Evolutionary conservation across 441 rosid genomes (phyloP).

Genomic region (Arabidopsis lyrata): DNA sequence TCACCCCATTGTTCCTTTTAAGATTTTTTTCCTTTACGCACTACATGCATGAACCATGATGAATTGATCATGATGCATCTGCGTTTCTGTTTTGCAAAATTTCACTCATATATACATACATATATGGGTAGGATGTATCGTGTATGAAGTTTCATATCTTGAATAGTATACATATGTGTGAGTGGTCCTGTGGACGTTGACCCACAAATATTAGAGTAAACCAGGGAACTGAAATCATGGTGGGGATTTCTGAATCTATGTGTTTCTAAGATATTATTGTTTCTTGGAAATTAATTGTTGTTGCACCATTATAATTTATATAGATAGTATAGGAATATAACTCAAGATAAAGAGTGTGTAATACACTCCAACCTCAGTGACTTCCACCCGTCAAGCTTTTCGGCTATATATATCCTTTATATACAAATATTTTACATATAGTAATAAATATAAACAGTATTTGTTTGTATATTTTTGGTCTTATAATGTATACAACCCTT

Average conservation of each 20-base stretch:
- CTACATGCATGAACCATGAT: constrained; percentile 16
- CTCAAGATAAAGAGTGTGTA: constrained; percentile 59
- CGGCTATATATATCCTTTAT: constrained; percentile 50
- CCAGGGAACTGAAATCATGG: constrained; percentile 4
- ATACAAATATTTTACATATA: constrained; percentile 32
- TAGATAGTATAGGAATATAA: constrained; percentile 38
- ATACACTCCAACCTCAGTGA: constrained; percentile 76
- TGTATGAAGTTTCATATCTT: constrained; percentile 24
- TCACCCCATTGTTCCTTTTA: not conserved
- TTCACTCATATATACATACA: constrained; percentile 5
- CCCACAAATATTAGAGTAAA: constrained; percentile 33
- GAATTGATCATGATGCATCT: constrained; percentile 1
- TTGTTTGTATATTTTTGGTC: constrained; percentile 33
- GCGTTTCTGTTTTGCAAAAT: constrained; percentile 5
- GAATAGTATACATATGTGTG: constrained; percentile 18
- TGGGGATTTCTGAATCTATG: constrained; percentile 38
- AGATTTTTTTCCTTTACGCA: not conserved
- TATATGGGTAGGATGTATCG: not conserved
- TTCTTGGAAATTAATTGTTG: constrained; percentile 40
- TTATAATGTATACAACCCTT: constrained; percentile 7
- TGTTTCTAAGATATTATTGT: constrained; percentile 40
- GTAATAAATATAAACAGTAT: constrained; percentile 1
- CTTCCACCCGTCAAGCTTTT: constrained; percentile 83
- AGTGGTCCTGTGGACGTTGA: constrained; percentile 23
- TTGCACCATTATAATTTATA: constrained; percentile 30